A percentile compares a stretch with the other conserved stretches of the same genome.
Evolutionary conservation across 1,284 basidiomycete genomes (phyloP).

Genomic region (Ustanciosporium gigantosporum): DNA sequence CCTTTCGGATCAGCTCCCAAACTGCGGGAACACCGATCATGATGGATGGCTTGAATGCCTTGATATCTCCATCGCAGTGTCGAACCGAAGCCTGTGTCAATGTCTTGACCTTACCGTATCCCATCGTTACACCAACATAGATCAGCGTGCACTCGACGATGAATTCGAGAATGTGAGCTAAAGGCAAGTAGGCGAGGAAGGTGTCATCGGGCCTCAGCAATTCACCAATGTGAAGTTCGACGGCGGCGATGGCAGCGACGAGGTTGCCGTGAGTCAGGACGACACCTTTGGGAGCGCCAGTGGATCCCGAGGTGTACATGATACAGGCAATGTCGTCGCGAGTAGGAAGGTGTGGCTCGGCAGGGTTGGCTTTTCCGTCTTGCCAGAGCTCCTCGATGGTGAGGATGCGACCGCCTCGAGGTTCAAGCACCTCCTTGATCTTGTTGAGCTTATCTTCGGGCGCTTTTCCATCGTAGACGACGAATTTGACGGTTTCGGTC

Average conservation of each 20-base stretch:
- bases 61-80: conserved; percentile 86
- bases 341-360: conserved; percentile 33
- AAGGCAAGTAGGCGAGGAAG: conserved; percentile 87
- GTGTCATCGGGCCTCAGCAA: conserved; percentile 72
- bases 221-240: conserved; percentile 76
- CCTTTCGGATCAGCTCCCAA: conserved; percentile 77
- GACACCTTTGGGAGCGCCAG: conserved; percentile 91
- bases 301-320: conserved; percentile 96
- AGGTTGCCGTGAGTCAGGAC: conserved; percentile 86
- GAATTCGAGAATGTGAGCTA: conserved; percentile 89
- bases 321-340: conserved; percentile 72
- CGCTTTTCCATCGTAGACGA: conserved; percentile 78
- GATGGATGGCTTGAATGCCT: conserved; percentile 77
- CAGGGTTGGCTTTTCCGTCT: conserved; percentile 63
- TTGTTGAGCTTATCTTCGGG: conserved; percentile 61
- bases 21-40: conserved; percentile 87
- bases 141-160: conserved; percentile 66
- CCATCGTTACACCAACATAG: conserved; percentile 71
- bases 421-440: conserved; percentile 54
- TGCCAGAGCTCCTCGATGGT: conserved; percentile 55
- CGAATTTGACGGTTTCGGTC: conserved; percentile 69
- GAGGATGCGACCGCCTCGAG: conserved; percentile 43
- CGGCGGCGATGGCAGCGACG: conserved; percentile 78
- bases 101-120: conserved; percentile 94
- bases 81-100: conserved; percentile 86